Evolutionary conservation across 345 rosid genomes (phyloP), one percentile per base, ranked within the genome.

Genomic region (Fremontodendron californicum): DNA sequence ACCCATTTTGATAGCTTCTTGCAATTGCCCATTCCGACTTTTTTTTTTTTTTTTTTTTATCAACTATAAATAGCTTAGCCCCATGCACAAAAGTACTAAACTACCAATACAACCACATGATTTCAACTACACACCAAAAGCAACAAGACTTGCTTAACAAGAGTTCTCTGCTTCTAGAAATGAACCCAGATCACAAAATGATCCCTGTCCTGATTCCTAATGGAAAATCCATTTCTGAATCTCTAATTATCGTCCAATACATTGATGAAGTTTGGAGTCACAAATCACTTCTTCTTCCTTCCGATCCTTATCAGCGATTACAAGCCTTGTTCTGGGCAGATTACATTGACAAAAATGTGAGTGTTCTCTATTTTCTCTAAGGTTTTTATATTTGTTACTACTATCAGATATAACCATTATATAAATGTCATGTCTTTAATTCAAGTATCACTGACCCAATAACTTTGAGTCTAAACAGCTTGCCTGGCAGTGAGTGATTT

Each of bases 221-320:
- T 48, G 42, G 68, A 62, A 71, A 15, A 49, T 31, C 74, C 35
- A 71, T 71, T 39, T 27, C 6, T 1, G 60, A 71, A 35, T 48
- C 74, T 1, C 9, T 49, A 0, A 7, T 48, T 13, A 45, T 45
- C 18, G 2, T 70, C 25, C 12, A 29, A 27, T 71, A 49, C 23
- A 48, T 71, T 9, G 43, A 71, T 16, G 52, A 52, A 37, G 45
- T n/a, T 12, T 72, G 31, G 63, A 74, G 46, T 10, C 54, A 80
- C n/a, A 75, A 33, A 45, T 69, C 54, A 49, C 79, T 79, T 2
- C 40, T 80, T 65, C 79, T 75, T 12, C 75, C 82, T 4, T 21
- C 5, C 0, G 55, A 79, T 69, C 51, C 71, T 75, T 75, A 55
- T 42, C 52, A 43, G 15, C 58, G 33, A 79, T 49, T 71, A 9